phyloP scores from a whole-genome alignment of 164 flowering plant species.

The Magnolia sinica region DNA sequence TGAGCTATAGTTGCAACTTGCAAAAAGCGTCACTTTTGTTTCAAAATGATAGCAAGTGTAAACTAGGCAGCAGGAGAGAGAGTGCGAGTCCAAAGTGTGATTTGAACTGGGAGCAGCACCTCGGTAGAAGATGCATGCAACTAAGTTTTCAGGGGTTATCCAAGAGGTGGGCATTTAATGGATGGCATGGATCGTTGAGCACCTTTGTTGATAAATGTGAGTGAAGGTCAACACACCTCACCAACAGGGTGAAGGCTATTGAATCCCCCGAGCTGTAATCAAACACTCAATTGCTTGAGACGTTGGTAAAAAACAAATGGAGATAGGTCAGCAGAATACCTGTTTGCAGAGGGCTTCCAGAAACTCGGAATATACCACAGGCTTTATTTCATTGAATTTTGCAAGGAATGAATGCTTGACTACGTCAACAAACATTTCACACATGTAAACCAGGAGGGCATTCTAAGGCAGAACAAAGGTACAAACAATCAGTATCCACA shows the following conservation, averaged over 20 bases:
- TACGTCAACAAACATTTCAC: constrained; percentile 82
- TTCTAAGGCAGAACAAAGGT: constrained; percentile 48
- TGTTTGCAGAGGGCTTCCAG: constrained; percentile 95
- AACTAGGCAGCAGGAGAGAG: too few species aligned
- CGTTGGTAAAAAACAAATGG: not conserved
- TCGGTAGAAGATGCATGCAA: too few species aligned
- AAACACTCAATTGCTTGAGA: not conserved
- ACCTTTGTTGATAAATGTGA: not conserved
- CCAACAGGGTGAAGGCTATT: not conserved
- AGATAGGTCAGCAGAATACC: constrained; percentile 35
- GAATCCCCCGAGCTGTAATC: not conserved
- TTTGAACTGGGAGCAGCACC: too few species aligned
- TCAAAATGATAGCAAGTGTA: too few species aligned
- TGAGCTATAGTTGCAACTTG: too few species aligned
- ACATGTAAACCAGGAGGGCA: constrained; percentile 67
- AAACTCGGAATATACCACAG: constrained; percentile 83
- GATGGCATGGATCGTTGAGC: not conserved
- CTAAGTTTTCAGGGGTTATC: too few species aligned
- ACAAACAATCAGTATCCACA: not conserved
- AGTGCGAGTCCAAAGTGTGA: too few species aligned
- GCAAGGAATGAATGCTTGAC: constrained; percentile 97
- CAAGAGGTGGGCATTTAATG: not conserved
- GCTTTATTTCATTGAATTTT: constrained; percentile 89
- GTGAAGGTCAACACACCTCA: not conserved
- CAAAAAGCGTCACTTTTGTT: too few species aligned